These are phyloP conservation scores for Moelleriella libera DNA, from an alignment of 2,329 filamentous ascomycete genomes.

Conservation along the genomic window DNA sequence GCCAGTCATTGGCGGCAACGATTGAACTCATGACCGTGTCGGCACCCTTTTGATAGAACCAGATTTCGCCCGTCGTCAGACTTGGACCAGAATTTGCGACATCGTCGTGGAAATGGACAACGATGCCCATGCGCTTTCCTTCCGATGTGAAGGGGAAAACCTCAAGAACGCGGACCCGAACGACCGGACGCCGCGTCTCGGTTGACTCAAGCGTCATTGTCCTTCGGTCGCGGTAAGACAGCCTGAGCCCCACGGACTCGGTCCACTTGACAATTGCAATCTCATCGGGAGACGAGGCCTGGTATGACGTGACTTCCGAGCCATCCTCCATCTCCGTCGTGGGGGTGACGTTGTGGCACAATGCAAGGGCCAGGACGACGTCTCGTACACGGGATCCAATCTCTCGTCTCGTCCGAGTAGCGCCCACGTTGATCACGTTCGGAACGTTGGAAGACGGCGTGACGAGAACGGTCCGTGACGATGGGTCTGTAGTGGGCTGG, in stretches of 20 bases:
- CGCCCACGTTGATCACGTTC: conserved; percentile 42
- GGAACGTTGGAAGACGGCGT: conserved; percentile 63
- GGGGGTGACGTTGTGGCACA: conserved; percentile 96
- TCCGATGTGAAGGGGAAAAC: conserved; percentile 97
- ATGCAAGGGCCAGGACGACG: conserved; percentile 76
- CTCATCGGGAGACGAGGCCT: conserved; percentile 94
- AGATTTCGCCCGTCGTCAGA: conserved; percentile 61
- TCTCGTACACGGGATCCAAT: conserved; percentile 90
- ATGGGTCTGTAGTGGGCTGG: conserved; percentile 28
- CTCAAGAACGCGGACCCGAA: conserved; percentile 79
- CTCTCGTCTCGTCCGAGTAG: conserved; percentile 77
- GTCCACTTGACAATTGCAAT: conserved; percentile 97
- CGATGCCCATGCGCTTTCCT: conserved; percentile 94
- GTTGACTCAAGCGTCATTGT: conserved; percentile 71
- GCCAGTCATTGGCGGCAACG: conserved; percentile 92
- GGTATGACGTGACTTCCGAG: conserved; percentile 66
- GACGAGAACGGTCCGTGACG: conserved; percentile 39
- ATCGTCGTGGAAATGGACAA: conserved; percentile 68
- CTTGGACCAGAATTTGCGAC: conserved; percentile 30
- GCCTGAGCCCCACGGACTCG: conserved; percentile 74
- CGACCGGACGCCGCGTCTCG: conserved; percentile 57
- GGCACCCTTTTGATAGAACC: conserved; percentile 97
- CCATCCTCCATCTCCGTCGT: conserved; percentile 66
- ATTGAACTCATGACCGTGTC: conserved; percentile 98
- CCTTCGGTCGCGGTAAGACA: conserved; percentile 76